These are phyloP conservation scores for Lyophyllum semitale DNA, from an alignment of 768 basidiomycete genomes.

Conservation along the genomic window DNA sequence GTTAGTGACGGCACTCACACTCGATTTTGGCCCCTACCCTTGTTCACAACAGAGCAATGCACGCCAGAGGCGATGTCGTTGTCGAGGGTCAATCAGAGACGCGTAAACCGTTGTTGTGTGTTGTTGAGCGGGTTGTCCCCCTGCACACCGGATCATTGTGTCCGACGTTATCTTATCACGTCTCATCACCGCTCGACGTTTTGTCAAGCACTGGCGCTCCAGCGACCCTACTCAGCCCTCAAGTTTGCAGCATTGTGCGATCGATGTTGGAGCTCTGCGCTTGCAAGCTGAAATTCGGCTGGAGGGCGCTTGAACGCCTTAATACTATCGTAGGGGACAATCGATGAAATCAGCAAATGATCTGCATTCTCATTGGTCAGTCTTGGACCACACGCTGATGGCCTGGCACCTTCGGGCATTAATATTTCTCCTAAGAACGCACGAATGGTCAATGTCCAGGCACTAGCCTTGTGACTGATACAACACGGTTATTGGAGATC, in stretches of 20 bases:
- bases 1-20: slow-evolving; percentile 25
- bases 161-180: slow-evolving; percentile 23
- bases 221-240: background rate
- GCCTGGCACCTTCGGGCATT: no score
- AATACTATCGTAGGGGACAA: slow-evolving; percentile 4
- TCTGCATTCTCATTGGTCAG: slow-evolving; percentile 9
- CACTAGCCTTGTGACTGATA: slow-evolving; percentile 6
- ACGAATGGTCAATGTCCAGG: slow-evolving; percentile 2
- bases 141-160: slow-evolving; percentile 20
- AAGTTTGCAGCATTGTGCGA: background rate
- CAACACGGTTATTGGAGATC: background rate
- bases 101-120: slow-evolving; percentile 16
- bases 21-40: slow-evolving; percentile 11
- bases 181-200: slow-evolving; percentile 20
- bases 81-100: slow-evolving; percentile 16
- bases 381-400: slow-evolving; percentile 13
- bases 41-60: slow-evolving; percentile 13
- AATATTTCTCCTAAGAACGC: slow-evolving; percentile 12
- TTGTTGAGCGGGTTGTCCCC: slow-evolving; percentile 15
- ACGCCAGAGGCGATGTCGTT: slow-evolving; percentile 11
- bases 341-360: slow-evolving; percentile 20
- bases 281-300: slow-evolving; percentile 1
- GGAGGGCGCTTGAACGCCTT: background rate
- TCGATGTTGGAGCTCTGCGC: background rate
- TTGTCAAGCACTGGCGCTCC: slow-evolving; percentile 1